A percentile compares a stretch with the other conserved stretches of the same genome.
These are phyloP conservation scores for Botrytis elliptica DNA, from an alignment of 2,329 filamentous ascomycete genomes.

Conservation along the genomic window DNA sequence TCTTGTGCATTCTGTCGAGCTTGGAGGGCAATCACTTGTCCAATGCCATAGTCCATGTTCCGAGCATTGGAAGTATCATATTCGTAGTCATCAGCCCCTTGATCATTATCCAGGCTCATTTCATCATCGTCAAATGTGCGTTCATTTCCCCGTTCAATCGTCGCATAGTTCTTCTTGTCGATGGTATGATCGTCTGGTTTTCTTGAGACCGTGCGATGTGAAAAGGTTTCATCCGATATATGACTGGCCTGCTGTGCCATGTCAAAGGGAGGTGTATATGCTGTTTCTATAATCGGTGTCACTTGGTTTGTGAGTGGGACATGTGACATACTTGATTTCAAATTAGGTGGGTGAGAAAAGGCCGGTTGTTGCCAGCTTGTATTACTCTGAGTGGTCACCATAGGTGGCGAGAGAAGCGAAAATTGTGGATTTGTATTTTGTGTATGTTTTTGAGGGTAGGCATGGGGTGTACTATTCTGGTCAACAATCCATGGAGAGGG, in stretches of 20 bases:
- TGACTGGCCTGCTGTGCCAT: background rate
- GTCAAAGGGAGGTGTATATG: conserved; percentile 7
- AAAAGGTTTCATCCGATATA: background rate
- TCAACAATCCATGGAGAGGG: background rate
- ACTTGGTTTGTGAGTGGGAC: conserved; percentile 1
- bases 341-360: background rate
- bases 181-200: background rate
- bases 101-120: conserved; percentile 18
- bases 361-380: conserved; percentile 12
- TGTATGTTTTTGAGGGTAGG: conserved; percentile 7
- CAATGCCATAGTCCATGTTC: conserved; percentile 11
- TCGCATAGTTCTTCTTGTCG: background rate
- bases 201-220: background rate
- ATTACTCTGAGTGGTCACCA: background rate
- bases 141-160: background rate
- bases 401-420: background rate
- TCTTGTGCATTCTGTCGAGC: conserved; percentile 36
- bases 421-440: conserved; percentile 8
- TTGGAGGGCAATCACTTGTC: conserved; percentile 33
- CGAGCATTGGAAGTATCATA: conserved; percentile 40
- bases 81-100: conserved; percentile 44
- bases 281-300: background rate
- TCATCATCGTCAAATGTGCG: conserved; percentile 40
- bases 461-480: background rate
- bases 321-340: background rate